Evolutionary conservation across 2,329 filamentous ascomycete species (phyloP).

Genomic region (Penicillium nordicum): DNA sequence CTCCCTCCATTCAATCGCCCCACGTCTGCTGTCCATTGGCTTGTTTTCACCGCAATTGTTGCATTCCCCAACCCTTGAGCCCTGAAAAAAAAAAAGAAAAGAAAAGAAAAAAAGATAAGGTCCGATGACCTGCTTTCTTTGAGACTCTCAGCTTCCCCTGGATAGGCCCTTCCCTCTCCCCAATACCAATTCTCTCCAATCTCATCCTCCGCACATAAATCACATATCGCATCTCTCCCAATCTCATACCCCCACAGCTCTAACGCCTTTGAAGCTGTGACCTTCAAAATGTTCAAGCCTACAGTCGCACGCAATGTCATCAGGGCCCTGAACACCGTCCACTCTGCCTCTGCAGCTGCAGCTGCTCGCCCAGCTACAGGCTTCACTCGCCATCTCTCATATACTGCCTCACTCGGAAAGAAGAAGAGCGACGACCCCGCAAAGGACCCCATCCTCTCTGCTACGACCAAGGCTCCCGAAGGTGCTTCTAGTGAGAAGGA

Average conservation of each 20-base stretch:
- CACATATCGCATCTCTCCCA: neutral
- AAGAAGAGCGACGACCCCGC: conserved; percentile 25
- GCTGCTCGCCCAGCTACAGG: conserved; percentile 18
- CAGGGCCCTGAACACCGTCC: conserved; percentile 20
- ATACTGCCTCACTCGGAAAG: conserved; percentile 25
- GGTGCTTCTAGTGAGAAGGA: conserved; percentile 45
- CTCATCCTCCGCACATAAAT: too few species aligned
- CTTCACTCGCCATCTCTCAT: conserved; percentile 30
- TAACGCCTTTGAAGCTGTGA: neutral
- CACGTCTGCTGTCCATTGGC: neutral
- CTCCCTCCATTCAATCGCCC: neutral
- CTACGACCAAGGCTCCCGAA: conserved; percentile 32
- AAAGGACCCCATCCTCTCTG: conserved; percentile 25
- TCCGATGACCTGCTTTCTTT: neutral
- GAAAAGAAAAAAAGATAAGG: neutral
- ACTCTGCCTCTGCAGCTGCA: neutral
- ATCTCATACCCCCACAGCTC: neutral
- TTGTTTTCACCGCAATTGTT: conserved; percentile 11
- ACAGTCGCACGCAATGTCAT: conserved; percentile 26
- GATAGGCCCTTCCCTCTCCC: neutral
- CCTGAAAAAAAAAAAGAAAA: neutral
- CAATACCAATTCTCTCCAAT: neutral
- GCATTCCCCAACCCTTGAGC: conserved; percentile 4
- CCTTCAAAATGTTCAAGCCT: conserved; percentile 29
- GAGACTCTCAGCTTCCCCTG: neutral